Evolutionary conservation across 805 yeast species (phyloP).

Genomic region (Ascoidea rubescens): DNA sequence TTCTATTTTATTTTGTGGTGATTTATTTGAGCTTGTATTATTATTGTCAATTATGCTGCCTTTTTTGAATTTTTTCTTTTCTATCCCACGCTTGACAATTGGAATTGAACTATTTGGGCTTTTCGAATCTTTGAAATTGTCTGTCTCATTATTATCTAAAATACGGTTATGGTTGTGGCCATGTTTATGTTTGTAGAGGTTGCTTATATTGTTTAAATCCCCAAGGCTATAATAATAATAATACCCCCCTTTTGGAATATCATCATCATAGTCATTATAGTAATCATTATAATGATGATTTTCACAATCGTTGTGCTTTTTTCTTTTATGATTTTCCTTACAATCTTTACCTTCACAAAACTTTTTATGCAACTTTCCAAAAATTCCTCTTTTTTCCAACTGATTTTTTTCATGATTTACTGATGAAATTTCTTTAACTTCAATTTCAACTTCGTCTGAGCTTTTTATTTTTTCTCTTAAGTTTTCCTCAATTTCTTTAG

Average conservation of each 20-base stretch:
- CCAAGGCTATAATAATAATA: no score
- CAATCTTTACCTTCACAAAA: conserved; percentile 4
- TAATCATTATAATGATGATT: conserved; percentile 9
- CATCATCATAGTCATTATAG: neutral
- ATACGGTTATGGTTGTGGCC: no score
- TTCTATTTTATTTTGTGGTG: no score
- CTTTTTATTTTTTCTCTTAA: conserved; percentile 46
- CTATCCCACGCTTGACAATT: no score
- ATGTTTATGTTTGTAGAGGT: no score
- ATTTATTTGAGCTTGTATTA: no score
- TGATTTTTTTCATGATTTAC: conserved; percentile 10
- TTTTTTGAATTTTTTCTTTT: no score
- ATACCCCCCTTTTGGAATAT: neutral
- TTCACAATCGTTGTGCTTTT: neutral
- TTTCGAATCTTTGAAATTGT: no score
- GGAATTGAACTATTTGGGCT: no score
- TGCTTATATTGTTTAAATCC: no score
- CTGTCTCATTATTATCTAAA: no score
- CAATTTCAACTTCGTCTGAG: conserved; percentile 33
- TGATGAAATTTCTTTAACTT: neutral
- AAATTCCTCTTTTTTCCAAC: conserved; percentile 3
- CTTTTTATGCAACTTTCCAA: neutral
- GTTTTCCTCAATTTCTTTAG: conserved; percentile 13
- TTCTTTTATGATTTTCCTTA: conserved; percentile 4
- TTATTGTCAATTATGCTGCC: no score